Base-by-base conservation (phyloP, 352 stramenopile species). In the Phytophthora chlamydospora region DNA sequence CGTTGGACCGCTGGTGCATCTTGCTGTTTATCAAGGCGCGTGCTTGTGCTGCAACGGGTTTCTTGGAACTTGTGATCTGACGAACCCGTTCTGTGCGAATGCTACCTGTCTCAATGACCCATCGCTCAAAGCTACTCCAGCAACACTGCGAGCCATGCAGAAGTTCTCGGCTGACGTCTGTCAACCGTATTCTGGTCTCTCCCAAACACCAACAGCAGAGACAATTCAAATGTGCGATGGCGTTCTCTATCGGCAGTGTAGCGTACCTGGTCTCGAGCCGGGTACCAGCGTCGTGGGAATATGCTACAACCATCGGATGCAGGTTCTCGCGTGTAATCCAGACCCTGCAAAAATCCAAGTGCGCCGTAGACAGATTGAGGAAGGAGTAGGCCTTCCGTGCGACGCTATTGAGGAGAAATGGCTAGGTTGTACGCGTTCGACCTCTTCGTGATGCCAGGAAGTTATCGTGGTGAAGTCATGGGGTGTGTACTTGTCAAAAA, bases 351-450 rank as follows among this genome's bases (percentile, higher is more conserved):
- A 49, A 8, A 65, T 75, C 27, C 24, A 31, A 16, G 51, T 80
- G 6, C 65, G 72, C 4, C 45, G 42, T 8, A 43, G 54, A 4
- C 54, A 69, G 27, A 76, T 74, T 6, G 47, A 70, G 3, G 59
- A 58, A 24, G 44, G 44, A 6, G 52, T 65, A 1, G 73, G 66
- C 3, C 41, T 19, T 2, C 13, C 19, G 8, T 81, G 68, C 19
- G 68, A 81, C 17, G 40, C 57, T 10, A 34, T 54, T 0, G 65
- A 67, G 6, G 66, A 81, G 36, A 63, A 55, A 9, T 78, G 73
- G 73, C 66, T 81, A 2, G 69, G 69, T 7, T 78, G 73, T 27
- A 27, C 24, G 24, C 3, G 24, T 27, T 27, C 24, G 24, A 27
- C 24, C 24, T 27, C 24, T 27, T 27, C 24, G 24, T 27, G 24